Conservation (phyloP, 2,329 filamentous ascomycete genomes). For the Endothia cerciana region DNA sequence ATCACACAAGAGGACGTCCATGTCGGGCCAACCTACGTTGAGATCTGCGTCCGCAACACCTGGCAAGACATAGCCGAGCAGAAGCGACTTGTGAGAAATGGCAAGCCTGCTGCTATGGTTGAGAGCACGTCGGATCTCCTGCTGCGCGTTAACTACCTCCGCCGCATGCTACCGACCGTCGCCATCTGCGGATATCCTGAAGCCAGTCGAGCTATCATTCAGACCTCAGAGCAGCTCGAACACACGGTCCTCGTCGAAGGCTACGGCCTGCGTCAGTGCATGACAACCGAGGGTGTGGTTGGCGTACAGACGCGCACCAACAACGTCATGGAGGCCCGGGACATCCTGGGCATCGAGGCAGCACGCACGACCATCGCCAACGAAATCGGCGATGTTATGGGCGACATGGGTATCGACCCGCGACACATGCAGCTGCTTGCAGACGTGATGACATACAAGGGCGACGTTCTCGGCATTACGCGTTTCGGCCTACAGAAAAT, state of each 20-base stretch:
- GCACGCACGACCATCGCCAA: conserved; percentile 85
- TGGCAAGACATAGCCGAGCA: conserved; percentile 51
- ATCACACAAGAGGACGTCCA: conserved; percentile 67
- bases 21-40: conserved; percentile 66
- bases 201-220: conserved; percentile 84
- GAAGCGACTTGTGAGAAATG: conserved; percentile 50
- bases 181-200: conserved; percentile 89
- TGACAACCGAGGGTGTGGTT: conserved; percentile 90
- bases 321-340: conserved; percentile 84
- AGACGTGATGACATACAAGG: conserved; percentile 99
- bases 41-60: conserved; percentile 69
- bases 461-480: conserved; percentile 94
- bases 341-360: conserved; percentile 93
- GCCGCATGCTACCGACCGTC: conserved; percentile 79
- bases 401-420: conserved; percentile 92
- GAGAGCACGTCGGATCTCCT: conserved; percentile 67
- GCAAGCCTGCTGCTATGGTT: conserved; percentile 45
- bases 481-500: conserved; percentile 96
- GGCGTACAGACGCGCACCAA: conserved; percentile 78
- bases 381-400: conserved; percentile 90
- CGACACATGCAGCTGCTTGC: conserved; percentile 97
- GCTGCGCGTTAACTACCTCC: conserved; percentile 81
- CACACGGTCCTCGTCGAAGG: conserved; percentile 87
- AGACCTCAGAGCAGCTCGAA: conserved; percentile 72
- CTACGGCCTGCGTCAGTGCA: conserved; percentile 85